Conservation (phyloP, 768 basidiomycete genomes). For the Leccinum pellstonianum region DNA sequence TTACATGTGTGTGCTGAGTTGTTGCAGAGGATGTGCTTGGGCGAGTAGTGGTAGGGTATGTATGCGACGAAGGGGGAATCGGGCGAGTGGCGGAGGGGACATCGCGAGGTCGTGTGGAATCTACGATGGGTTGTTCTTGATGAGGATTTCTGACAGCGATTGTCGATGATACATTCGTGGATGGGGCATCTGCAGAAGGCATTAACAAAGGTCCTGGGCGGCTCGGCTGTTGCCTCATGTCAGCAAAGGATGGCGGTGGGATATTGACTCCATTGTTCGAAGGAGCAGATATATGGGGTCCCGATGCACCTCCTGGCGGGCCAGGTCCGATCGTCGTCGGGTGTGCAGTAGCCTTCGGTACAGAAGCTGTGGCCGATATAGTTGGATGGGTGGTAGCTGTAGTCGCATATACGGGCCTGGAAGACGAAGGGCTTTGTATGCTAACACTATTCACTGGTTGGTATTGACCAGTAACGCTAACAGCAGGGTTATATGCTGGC, state of each 20-base stretch:
- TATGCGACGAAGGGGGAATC: conserved; percentile 19
- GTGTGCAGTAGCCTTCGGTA: conserved; percentile 10
- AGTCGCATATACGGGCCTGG: conserved; percentile 12
- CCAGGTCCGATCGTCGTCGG: conserved; percentile 5
- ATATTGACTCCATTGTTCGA: conserved; percentile 1
- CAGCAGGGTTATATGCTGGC: background rate
- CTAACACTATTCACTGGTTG: conserved; percentile 8
- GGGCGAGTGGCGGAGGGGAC: conserved; percentile 20
- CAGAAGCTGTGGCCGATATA: conserved; percentile 3
- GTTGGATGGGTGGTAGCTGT: conserved; percentile 1
- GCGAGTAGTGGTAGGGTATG: conserved; percentile 26
- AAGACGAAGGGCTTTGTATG: conserved; percentile 7
- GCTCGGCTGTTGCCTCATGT: conserved; percentile 22
- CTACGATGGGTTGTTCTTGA: conserved; percentile 23
- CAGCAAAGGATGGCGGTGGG: conserved; percentile 14
- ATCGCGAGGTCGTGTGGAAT: conserved; percentile 27
- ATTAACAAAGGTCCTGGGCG: conserved; percentile 16
- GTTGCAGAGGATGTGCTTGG: conserved; percentile 18
- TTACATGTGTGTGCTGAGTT: conserved; percentile 23
- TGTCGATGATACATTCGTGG: conserved; percentile 13
- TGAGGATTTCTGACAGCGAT: conserved; percentile 16
- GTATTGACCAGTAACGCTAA: conserved; percentile 6
- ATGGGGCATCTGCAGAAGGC: conserved; percentile 17
- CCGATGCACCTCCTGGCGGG: conserved; percentile 7
- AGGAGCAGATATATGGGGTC: conserved; percentile 7